These are phyloP conservation scores for Phytophthora megakarya DNA, from an alignment of 352 stramenopile species.

Conservation along the genomic window DNA sequence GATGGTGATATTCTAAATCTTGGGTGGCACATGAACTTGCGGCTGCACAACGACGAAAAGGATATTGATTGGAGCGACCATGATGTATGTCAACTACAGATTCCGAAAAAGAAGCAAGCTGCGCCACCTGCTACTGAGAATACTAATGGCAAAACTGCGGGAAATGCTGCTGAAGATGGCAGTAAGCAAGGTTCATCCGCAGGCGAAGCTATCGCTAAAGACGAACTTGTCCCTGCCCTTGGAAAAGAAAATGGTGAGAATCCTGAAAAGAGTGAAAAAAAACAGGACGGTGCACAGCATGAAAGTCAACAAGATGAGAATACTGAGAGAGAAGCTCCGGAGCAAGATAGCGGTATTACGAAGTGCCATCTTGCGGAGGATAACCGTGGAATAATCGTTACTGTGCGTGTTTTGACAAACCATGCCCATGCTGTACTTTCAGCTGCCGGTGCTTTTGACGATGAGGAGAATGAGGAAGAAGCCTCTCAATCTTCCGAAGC, in stretches of 20 bases:
- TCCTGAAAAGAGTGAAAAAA: constrained; percentile 8
- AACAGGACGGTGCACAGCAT: constrained; percentile 4
- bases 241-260: constrained; percentile 12
- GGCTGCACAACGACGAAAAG: constrained; percentile 60
- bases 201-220: constrained; percentile 5
- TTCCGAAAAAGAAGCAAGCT: constrained; percentile 45
- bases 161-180: neutral
- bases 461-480: constrained; percentile 12
- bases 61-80: constrained; percentile 64
- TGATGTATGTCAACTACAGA: constrained; percentile 48
- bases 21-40: constrained; percentile 52
- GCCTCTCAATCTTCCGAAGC: constrained; percentile 8
- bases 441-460: constrained; percentile 13
- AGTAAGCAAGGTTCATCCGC: constrained; percentile 1
- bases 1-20: constrained; percentile 59
- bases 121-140: constrained; percentile 10
- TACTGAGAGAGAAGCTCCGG: constrained; percentile 2
- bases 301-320: constrained; percentile 16
- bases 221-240: constrained; percentile 3
- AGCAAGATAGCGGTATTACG: constrained; percentile 21
- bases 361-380: constrained; percentile 40
- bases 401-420: constrained; percentile 35
- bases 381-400: constrained; percentile 39
- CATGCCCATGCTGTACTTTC: constrained; percentile 24
- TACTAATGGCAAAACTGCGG: constrained; percentile 21